Evolutionary conservation across 2,329 filamentous ascomycete species (phyloP).

Genomic region (Hymenotorrendiella dingleyae): DNA sequence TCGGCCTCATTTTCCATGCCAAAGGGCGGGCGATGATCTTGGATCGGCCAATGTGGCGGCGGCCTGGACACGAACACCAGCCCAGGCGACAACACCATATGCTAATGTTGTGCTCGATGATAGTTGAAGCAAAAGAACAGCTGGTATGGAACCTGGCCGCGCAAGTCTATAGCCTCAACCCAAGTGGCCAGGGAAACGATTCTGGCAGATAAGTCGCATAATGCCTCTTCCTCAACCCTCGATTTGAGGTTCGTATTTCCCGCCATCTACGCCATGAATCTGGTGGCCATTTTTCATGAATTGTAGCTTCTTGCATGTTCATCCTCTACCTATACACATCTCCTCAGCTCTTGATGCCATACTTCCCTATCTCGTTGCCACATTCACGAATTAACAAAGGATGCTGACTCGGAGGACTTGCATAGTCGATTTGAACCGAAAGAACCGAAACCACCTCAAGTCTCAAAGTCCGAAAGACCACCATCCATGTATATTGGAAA

Average conservation of each 20-base stretch:
- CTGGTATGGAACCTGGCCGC: constrained; percentile 59
- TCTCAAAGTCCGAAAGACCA: constrained; percentile 19
- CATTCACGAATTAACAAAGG: neutral
- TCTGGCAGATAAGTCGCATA: constrained; percentile 39
- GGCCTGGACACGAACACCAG: constrained; percentile 5
- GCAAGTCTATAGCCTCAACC: constrained; percentile 54
- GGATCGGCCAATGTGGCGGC: no score
- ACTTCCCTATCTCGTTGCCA: neutral
- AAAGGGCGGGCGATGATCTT: constrained; percentile 7
- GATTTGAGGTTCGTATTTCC: constrained; percentile 15
- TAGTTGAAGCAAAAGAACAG: constrained; percentile 34
- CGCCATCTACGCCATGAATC: no score
- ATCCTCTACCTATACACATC: no score
- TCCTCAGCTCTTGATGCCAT: neutral
- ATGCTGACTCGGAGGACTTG: neutral
- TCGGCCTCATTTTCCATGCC: constrained; percentile 1
- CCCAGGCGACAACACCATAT: neutral
- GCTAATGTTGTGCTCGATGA: constrained; percentile 7
- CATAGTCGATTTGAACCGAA: constrained; percentile 23
- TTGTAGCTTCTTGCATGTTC: no score
- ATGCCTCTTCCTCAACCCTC: constrained; percentile 16
- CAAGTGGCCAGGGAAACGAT: constrained; percentile 57
- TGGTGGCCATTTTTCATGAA: no score
- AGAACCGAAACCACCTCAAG: constrained; percentile 15
- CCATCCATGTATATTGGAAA: constrained; percentile 30